Evolutionary conservation across 2,329 filamentous ascomycete species (phyloP).

Genomic region (Gyromitra esculenta): DNA sequence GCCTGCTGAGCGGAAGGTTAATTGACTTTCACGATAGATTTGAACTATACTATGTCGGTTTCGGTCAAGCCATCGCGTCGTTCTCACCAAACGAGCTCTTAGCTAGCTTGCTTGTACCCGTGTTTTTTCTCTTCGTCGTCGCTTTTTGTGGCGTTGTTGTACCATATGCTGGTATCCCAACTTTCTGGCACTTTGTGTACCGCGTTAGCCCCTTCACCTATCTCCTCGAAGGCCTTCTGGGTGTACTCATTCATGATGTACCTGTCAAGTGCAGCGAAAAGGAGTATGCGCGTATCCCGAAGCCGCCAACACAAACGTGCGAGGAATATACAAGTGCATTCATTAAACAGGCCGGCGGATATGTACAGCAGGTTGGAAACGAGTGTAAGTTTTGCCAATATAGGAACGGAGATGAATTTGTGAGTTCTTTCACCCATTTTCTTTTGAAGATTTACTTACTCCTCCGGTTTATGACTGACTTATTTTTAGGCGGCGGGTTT

Average conservation of each 20-base stretch:
- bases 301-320: slow-evolving; percentile 69
- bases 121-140: slow-evolving; percentile 75
- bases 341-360: slow-evolving; percentile 67
- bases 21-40: slow-evolving; percentile 61
- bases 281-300: slow-evolving; percentile 70
- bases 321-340: slow-evolving; percentile 68
- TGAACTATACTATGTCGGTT: slow-evolving; percentile 72
- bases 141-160: slow-evolving; percentile 80
- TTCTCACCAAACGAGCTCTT: slow-evolving; percentile 74
- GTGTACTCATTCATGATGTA: slow-evolving; percentile 66
- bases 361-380: slow-evolving; percentile 63
- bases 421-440: slow-evolving; percentile 57
- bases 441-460: neutral
- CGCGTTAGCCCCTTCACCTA: slow-evolving; percentile 75
- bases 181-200: slow-evolving; percentile 77
- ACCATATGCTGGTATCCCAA: slow-evolving; percentile 70
- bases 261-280: slow-evolving; percentile 67
- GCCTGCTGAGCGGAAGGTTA: neutral
- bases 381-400: slow-evolving; percentile 74
- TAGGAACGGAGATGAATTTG: slow-evolving; percentile 70
- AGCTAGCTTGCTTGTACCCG: slow-evolving; percentile 72
- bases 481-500: slow-evolving; percentile 62
- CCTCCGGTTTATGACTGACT: neutral
- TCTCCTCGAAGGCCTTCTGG: slow-evolving; percentile 71
- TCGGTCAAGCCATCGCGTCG: slow-evolving; percentile 74